Evolutionary conservation across 1,284 basidiomycete genomes (phyloP).

Genomic region (Anthracocystis walkeri): DNA sequence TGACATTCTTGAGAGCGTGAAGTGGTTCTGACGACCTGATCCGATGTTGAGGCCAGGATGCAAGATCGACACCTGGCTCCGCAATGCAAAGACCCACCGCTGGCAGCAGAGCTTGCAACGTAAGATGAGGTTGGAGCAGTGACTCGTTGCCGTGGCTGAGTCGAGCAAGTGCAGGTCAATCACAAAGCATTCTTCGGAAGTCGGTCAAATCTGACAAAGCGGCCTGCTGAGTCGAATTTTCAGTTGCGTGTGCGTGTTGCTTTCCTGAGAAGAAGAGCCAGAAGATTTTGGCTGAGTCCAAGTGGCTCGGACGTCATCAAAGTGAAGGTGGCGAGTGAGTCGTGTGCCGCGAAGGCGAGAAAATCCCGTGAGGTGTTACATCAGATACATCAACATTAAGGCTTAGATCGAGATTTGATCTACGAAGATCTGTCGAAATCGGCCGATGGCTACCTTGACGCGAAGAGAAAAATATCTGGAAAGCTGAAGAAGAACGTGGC

Average conservation of each 20-base stretch:
- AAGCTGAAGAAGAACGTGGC: slow-evolving; percentile 25
- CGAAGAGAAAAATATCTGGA: slow-evolving; percentile 12
- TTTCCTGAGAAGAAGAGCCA: slow-evolving; percentile 1
- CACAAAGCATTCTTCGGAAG: background rate
- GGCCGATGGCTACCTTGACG: background rate
- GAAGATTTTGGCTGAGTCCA: background rate
- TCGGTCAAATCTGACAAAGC: slow-evolving; percentile 2
- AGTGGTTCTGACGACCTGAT: background rate
- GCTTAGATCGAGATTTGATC: background rate
- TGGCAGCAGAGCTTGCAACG: background rate
- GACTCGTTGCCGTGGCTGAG: slow-evolving; percentile 12
- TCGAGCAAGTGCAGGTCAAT: background rate
- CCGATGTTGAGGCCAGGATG: background rate
- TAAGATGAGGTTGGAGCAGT: background rate
- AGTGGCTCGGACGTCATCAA: background rate
- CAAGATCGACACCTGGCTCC: background rate
- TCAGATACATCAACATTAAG: too few species aligned
- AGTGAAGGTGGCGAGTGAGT: slow-evolving; percentile 26
- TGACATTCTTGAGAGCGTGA: slow-evolving; percentile 10
- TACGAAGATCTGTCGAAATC: background rate
- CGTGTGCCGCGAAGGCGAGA: slow-evolving; percentile 15
- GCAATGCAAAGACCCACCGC: background rate
- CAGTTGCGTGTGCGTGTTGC: background rate
- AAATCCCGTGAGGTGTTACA: background rate
- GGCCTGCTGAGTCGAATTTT: slow-evolving; percentile 5